phyloP scores from a whole-genome alignment of 1,284 basidiomycete species.

The Fomitopsis betulina region DNA sequence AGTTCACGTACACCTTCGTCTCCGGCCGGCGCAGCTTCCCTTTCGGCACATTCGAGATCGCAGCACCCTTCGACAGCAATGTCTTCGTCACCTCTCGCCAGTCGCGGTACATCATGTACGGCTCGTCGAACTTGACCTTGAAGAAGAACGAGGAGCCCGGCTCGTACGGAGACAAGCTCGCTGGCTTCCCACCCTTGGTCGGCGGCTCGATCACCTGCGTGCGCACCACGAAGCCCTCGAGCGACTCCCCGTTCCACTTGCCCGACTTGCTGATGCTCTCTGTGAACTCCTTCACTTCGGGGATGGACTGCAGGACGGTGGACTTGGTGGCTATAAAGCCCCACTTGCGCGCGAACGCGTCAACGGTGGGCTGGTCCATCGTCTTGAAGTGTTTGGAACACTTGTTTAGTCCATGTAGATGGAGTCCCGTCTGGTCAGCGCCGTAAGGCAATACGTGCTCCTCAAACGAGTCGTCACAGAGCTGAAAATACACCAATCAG shows the following conservation, averaged over 20 bases:
- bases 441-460: constrained; percentile 93
- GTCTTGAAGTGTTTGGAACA: constrained; percentile 75
- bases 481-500: constrained; percentile 37
- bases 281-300: constrained; percentile 74
- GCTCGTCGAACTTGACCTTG: constrained; percentile 99
- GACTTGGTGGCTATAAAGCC: constrained; percentile 86
- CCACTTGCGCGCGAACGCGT: constrained; percentile 84
- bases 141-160: constrained; percentile 92
- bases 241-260: constrained; percentile 79
- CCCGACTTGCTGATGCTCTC: constrained; percentile 65
- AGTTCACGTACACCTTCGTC: constrained; percentile 61
- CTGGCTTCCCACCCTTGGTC: constrained; percentile 23
- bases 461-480: constrained; percentile 97
- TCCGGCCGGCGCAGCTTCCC: constrained; percentile 63
- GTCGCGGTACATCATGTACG: constrained; percentile 97
- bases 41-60: constrained; percentile 43
- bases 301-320: constrained; percentile 54
- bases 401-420: constrained; percentile 89
- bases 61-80: constrained; percentile 46
- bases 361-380: constrained; percentile 62
- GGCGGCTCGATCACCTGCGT: constrained; percentile 54
- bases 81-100: constrained; percentile 93
- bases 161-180: constrained; percentile 58
- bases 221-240: constrained; percentile 97
- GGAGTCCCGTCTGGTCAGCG: constrained; percentile 82